Evolutionary conservation across 1,284 basidiomycete species (phyloP).

Genomic region (Amylostereum chailletii): DNA sequence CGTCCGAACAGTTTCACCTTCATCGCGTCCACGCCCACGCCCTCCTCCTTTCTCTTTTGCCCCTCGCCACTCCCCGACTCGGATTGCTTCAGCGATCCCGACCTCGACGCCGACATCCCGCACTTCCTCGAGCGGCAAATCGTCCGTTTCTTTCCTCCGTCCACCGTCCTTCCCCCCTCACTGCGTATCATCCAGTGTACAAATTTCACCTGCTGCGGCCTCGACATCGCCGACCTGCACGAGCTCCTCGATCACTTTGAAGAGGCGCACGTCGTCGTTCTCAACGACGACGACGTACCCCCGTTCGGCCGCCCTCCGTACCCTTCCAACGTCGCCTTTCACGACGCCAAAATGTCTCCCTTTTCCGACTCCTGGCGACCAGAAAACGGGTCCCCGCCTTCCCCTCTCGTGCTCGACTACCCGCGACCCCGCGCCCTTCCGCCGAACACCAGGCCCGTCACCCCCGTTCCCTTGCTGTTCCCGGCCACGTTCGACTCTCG

Average conservation of each 20-base stretch:
- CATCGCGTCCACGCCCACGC: no score
- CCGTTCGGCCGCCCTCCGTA: conserved; percentile 10
- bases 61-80: neutral
- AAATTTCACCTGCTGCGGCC: conserved; percentile 60
- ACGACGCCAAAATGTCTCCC: conserved; percentile 1
- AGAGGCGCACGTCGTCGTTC: conserved; percentile 41
- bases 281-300: conserved; percentile 19
- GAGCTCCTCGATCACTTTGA: conserved; percentile 63
- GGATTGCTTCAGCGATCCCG: neutral
- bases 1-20: neutral
- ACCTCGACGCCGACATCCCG: neutral
- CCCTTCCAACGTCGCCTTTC: conserved; percentile 6
- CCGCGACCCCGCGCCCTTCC: conserved; percentile 20
- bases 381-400: neutral
- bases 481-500: conserved; percentile 8
- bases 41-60: no score
- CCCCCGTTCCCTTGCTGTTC: conserved; percentile 9
- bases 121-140: neutral
- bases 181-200: conserved; percentile 32
- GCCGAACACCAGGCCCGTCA: conserved; percentile 10
- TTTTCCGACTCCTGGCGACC: no score
- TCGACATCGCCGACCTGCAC: conserved; percentile 54
- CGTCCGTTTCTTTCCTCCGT: neutral
- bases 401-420: conserved; percentile 24
- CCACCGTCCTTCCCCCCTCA: neutral